Base-by-base conservation (phyloP, 2,329 filamentous ascomycete genomes). In the Ceratocystis papillata region DNA sequence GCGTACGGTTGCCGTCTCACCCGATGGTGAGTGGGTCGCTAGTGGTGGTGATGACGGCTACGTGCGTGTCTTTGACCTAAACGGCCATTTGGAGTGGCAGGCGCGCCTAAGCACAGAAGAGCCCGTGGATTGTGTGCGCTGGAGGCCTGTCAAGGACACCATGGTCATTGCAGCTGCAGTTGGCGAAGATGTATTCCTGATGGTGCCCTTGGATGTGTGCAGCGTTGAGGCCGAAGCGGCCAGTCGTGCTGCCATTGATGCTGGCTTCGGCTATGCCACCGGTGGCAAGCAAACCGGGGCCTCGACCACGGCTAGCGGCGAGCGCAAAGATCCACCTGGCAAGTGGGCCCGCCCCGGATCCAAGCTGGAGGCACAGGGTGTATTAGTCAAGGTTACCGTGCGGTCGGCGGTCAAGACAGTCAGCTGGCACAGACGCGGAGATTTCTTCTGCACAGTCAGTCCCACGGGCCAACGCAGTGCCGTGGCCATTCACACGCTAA, bases 21-120 rank as follows among this genome's bases (percentile, higher is more conserved):
- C 94, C 1, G 86, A 86, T 50, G 91, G 94, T 53, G 81, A 87
- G 68, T 96, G 87, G 81, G 78, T 97, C 67, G 94, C 94, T 1
- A 96, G 88, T 70, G 94, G 93, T 72, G 94, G 94, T 61, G 92
- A 97, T 71, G 95, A 99, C 75, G 93, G 94, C 41, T 94, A 88
- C 22, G 87, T 96, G 28, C 85, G 92, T 66, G 83, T 99, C 28
- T 97, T 93, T 92, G 88, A 94, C 69, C 81, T 96, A 66, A 94
- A 90, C 7, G 92, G 91, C 44, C 87, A 92, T 68, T 89, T 96
- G 75, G 81, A 96, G 65, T 96, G 91, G 90, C 87, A 84, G 70
- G 87, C 86, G 64, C 89, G 87, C 74, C 78, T 97, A 63, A 89
- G 86, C 70, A 83, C 84, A 62, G 88, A 95, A 50, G 86, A 87